Evolutionary conservation across 2,329 filamentous ascomycete species (phyloP).

Genomic region (Zymoseptoria passerinii): DNA sequence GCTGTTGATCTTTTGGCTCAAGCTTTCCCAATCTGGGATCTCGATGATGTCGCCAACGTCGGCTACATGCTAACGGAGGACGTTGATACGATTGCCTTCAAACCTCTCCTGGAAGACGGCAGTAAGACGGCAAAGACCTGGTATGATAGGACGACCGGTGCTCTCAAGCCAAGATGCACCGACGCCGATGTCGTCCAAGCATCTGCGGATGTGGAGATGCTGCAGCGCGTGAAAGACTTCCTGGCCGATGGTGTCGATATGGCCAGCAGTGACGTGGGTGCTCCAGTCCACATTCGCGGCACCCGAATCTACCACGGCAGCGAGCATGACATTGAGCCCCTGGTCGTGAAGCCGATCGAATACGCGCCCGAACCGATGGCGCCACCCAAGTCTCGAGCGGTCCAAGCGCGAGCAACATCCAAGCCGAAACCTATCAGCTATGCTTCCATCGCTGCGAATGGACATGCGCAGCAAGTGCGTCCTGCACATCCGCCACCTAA

Average conservation of each 20-base stretch:
- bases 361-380: conserved; percentile 36
- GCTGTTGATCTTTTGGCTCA: conserved; percentile 51
- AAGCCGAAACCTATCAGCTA: conserved; percentile 25
- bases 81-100: conserved; percentile 57
- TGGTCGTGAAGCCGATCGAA: conserved; percentile 31
- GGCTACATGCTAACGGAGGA: conserved; percentile 62
- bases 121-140: conserved; percentile 44
- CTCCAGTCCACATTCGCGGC: conserved; percentile 13
- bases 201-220: conserved; percentile 55
- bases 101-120: conserved; percentile 43
- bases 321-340: conserved; percentile 16
- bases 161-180: conserved; percentile 45
- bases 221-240: conserved; percentile 56
- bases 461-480: conserved; percentile 13
- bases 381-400: conserved; percentile 4
- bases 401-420: not conserved
- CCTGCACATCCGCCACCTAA: conserved; percentile 6
- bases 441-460: conserved; percentile 22
- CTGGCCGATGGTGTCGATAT: conserved; percentile 53
- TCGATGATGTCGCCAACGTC: conserved; percentile 40
- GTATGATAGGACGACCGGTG: conserved; percentile 35
- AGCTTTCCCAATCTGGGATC: conserved; percentile 48
- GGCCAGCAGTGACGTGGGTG: conserved; percentile 40
- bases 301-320: conserved; percentile 22
- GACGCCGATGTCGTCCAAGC: conserved; percentile 45